Evolutionary conservation across 2,329 filamentous ascomycete species (phyloP).

Genomic region (Ophiocordyceps robertsii): DNA sequence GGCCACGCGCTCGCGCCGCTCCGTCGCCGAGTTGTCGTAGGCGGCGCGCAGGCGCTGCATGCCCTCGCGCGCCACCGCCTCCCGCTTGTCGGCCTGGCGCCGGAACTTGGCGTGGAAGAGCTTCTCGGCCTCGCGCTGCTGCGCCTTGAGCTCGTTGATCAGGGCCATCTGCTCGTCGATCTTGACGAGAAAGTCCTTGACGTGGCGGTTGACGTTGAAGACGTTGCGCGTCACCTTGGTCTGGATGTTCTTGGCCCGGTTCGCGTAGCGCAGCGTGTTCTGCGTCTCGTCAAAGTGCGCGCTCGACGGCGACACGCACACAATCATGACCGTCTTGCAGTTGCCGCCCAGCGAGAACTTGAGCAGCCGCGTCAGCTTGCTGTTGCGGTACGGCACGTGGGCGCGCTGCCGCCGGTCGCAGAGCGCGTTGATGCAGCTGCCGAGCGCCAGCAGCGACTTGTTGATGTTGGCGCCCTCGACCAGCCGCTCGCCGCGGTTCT

Average conservation of each 20-base stretch:
- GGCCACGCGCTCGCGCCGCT: slow-evolving; percentile 65
- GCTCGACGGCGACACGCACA: slow-evolving; percentile 92
- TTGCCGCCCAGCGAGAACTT: slow-evolving; percentile 97
- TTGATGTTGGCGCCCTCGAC: slow-evolving; percentile 98
- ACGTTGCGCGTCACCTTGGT: slow-evolving; percentile 99
- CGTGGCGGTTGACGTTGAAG: slow-evolving; percentile 96
- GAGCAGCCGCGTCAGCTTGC: slow-evolving; percentile 84
- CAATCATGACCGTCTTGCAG: slow-evolving; percentile 99
- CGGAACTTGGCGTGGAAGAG: slow-evolving; percentile 77
- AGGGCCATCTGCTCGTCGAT: slow-evolving; percentile 97
- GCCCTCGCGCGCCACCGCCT: slow-evolving; percentile 62
- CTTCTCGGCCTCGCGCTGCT: slow-evolving; percentile 79
- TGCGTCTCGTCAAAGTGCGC: slow-evolving; percentile 97
- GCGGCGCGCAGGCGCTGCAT: slow-evolving; percentile 66
- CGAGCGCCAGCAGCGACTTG: slow-evolving; percentile 87
- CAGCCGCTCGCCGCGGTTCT: slow-evolving; percentile 84
- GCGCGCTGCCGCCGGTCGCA: slow-evolving; percentile 86
- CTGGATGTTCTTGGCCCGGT: slow-evolving; percentile 97
- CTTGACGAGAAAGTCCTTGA: slow-evolving; percentile 98
- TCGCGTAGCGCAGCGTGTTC: slow-evolving; percentile 93
- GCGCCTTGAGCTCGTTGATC: slow-evolving; percentile 88
- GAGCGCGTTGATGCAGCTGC: slow-evolving; percentile 95
- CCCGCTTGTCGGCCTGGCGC: slow-evolving; percentile 82
- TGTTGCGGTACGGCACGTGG: slow-evolving; percentile 95
- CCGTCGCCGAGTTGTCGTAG: slow-evolving; percentile 65